Conservation (phyloP, 1,139 yeast genomes). For the Arxiozyma slooffiae region DNA sequence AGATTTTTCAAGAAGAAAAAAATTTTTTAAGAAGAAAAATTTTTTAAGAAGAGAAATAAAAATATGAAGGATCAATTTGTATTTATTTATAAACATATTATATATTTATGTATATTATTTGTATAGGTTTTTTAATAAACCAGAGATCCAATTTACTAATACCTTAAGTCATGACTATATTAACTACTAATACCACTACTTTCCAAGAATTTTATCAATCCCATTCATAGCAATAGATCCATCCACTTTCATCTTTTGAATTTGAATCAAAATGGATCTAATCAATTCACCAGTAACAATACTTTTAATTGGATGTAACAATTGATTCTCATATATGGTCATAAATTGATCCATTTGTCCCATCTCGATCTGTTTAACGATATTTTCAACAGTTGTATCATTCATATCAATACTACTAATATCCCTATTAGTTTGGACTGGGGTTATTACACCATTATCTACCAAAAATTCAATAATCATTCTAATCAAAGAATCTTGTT, state of each 20-base stretch:
- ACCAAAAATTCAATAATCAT: constrained; percentile 73
- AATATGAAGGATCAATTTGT: no score
- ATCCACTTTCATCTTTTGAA: constrained; percentile 92
- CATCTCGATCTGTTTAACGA: constrained; percentile 36
- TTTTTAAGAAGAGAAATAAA: no score
- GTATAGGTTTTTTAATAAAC: no score
- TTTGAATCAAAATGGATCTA: constrained; percentile 71
- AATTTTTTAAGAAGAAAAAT: no score
- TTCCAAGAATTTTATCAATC: no score
- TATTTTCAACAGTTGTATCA: constrained; percentile 22
- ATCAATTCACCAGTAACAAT: constrained; percentile 59
- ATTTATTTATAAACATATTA: no score
- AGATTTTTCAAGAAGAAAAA: no score
- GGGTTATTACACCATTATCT: constrained; percentile 31
- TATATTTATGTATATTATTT: no score
- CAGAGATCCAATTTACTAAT: no score
- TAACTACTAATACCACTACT: no score
- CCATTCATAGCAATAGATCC: constrained; percentile 86
- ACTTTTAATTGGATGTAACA: constrained; percentile 59
- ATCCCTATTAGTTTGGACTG: background rate
- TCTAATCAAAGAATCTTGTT: constrained; percentile 68
- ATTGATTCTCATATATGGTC: constrained; percentile 68
- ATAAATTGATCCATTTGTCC: constrained; percentile 77
- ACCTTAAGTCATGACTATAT: no score
- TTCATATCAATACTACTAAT: constrained; percentile 8